Evolutionary conservation across 345 rosid species (phyloP), one percentile per base, ranked within the genome.

Genomic region (Euphorbia tirucalli): DNA sequence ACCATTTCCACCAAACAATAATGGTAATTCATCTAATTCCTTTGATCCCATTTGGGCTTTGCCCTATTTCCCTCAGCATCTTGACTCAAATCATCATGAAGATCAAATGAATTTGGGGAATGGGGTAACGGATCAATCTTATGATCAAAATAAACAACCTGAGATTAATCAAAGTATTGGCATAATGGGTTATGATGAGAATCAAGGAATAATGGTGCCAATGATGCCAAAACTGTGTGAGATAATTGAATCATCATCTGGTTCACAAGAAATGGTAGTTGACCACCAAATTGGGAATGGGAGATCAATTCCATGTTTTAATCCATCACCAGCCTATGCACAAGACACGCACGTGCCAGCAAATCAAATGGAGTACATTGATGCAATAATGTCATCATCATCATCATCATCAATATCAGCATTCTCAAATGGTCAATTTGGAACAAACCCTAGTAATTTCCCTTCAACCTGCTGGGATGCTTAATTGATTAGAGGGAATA

Each of bases 171-270:
- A 76, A 64, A 76, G 46, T 68, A 54, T 74, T 30, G 57, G 72
- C 3, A 37, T 71, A 28, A 71, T 78, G 61, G 75, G 84, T 31
- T 79, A 66, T 70, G 7, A 48, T n/a, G 79, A 77, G 35, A 52
- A 56, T 50, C 67, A 72, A 15, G 43, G 37, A 32, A 32, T 63
- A 0, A 63, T 65, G 68, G 72, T 69, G 24, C 75, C 86, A 21
- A 68, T 83, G 37, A 79, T 88, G 84, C 83, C 89, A 0, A 86
- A 85, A 77, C 78, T 82, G 18, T 84, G 83, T 30, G 91, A 89
- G 71, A 82, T 85, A 83, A 83, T 88, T 27, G 86, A 86, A 39
- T 22, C 67, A 70, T 69, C 92, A 43, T 72, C 78, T 31, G 49
- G 72, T 67, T 71, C 84, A 19, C 60, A 70, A 22, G 68, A 30